phyloP scores from a whole-genome alignment of 345 rosid genomes.

The Hypericum perforatum region DNA sequence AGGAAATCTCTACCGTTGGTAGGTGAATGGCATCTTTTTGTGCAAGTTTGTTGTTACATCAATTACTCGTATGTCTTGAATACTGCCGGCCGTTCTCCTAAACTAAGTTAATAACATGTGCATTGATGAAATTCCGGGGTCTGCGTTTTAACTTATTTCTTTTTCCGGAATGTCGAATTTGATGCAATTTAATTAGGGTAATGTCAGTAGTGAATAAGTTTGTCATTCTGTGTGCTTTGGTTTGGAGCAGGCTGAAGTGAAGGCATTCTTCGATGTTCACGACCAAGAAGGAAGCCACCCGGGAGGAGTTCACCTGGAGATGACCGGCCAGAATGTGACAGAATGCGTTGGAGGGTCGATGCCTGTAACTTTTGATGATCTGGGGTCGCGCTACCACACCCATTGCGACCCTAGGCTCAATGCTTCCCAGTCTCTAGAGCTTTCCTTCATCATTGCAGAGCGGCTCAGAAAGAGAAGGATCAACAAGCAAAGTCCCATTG shows the following conservation, averaged over 20 bases:
- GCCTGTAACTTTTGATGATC: conserved; percentile 22
- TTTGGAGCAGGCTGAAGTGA: neutral
- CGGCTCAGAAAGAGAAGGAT: neutral
- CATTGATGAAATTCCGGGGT: too few relatives aligned
- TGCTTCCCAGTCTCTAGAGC: conserved; percentile 25
- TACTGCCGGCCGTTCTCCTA: too few relatives aligned
- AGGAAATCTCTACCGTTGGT: too few relatives aligned
- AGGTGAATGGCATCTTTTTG: too few relatives aligned
- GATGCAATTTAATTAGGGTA: too few relatives aligned
- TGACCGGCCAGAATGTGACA: conserved; percentile 27
- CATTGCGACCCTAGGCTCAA: conserved; percentile 26
- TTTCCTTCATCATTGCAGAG: conserved; percentile 20
- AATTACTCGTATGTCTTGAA: too few relatives aligned
- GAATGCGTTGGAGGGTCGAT: conserved; percentile 25
- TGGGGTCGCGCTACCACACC: conserved; percentile 22
- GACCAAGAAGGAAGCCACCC: conserved; percentile 4
- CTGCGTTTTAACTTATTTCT: too few relatives aligned
- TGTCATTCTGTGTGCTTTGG: neutral
- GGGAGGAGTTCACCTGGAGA: conserved; percentile 16
- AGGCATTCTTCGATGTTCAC: conserved; percentile 2
- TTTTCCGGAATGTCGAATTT: too few relatives aligned
- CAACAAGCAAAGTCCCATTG: conserved; percentile 12
- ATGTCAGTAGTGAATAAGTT: too few relatives aligned
- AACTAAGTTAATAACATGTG: too few relatives aligned
- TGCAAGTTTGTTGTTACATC: too few relatives aligned